phyloP scores from a whole-genome alignment of 2,329 filamentous ascomycete genomes.

The Diaporthe ilicicola region DNA sequence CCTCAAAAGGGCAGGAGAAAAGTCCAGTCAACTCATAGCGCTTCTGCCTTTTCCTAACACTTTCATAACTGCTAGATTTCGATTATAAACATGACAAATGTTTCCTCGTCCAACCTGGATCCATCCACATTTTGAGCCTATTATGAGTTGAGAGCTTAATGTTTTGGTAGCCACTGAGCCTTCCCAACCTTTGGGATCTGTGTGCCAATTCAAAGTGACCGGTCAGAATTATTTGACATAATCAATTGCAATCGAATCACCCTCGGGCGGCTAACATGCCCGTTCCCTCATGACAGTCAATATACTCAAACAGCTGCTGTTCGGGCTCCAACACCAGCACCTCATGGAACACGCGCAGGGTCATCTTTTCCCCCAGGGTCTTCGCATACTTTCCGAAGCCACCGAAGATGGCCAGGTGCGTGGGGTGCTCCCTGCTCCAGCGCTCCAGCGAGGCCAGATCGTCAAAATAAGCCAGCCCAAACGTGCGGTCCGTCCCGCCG shows the following conservation, averaged over 20 bases:
- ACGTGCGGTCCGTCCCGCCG: conserved; percentile 44
- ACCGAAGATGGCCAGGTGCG: conserved; percentile 51
- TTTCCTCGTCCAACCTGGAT: neutral
- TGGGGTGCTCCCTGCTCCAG: conserved; percentile 50
- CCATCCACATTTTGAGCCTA: neutral
- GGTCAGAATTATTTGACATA: neutral
- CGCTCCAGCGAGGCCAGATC: conserved; percentile 49
- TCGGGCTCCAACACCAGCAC: conserved; percentile 41
- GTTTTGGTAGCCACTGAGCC: neutral
- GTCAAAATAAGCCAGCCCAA: conserved; percentile 52
- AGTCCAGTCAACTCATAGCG: too few species aligned
- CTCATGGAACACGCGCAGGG: neutral
- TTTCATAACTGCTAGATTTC: neutral
- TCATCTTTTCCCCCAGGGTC: conserved; percentile 46
- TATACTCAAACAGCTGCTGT: too few species aligned
- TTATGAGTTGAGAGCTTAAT: neutral
- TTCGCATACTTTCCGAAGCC: conserved; percentile 50
- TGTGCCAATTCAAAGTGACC: neutral
- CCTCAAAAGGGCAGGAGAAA: too few species aligned
- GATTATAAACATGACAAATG: neutral
- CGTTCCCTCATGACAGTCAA: neutral
- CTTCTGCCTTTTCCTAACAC: too few species aligned
- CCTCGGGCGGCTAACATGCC: neutral
- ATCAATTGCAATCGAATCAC: neutral
- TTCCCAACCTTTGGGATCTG: neutral